Evolutionary conservation across 305 asterid species (phyloP).

Genomic region (Plantago coronopus): DNA sequence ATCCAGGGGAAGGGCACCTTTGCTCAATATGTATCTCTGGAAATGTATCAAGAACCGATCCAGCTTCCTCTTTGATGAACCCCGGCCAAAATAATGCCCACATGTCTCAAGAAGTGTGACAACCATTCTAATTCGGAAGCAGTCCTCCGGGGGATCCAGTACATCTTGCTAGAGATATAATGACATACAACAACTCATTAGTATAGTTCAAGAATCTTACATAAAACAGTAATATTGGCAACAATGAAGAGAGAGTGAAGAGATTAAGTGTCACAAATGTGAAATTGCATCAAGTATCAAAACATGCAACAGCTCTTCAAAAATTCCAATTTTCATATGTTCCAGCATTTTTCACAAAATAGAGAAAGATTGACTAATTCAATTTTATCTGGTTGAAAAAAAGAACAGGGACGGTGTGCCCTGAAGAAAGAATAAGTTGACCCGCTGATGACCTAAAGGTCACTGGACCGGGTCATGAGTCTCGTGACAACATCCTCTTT

Average conservation of each 20-base stretch:
- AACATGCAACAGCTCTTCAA: slow-evolving; percentile 6
- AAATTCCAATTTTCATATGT: slow-evolving; percentile 2
- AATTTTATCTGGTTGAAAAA: too few relatives aligned
- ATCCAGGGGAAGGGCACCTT: slow-evolving; percentile 87
- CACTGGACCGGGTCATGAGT: too few relatives aligned
- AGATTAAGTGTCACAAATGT: not conserved
- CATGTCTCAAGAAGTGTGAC: slow-evolving; percentile 92
- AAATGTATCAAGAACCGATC: slow-evolving; percentile 92
- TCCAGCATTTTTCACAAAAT: slow-evolving; percentile 2
- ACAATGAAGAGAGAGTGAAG: not conserved
- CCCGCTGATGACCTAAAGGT: too few relatives aligned
- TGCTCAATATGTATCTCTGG: slow-evolving; percentile 85
- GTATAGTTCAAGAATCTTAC: slow-evolving; percentile 18
- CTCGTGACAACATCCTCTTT: too few relatives aligned
- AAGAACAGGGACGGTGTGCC: too few relatives aligned
- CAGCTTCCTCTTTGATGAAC: slow-evolving; percentile 94
- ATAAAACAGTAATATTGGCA: not conserved
- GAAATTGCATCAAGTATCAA: not conserved
- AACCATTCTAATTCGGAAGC: slow-evolving; percentile 93
- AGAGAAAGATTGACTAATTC: too few relatives aligned
- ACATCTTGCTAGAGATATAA: slow-evolving; percentile 66
- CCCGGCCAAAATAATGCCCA: slow-evolving; percentile 98
- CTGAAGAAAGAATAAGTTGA: too few relatives aligned
- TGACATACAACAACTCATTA: slow-evolving; percentile 27
- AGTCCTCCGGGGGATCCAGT: slow-evolving; percentile 96